Evolutionary conservation across 202 grass and related monocot species (phyloP).

Genomic region (Zoysia matrella): DNA sequence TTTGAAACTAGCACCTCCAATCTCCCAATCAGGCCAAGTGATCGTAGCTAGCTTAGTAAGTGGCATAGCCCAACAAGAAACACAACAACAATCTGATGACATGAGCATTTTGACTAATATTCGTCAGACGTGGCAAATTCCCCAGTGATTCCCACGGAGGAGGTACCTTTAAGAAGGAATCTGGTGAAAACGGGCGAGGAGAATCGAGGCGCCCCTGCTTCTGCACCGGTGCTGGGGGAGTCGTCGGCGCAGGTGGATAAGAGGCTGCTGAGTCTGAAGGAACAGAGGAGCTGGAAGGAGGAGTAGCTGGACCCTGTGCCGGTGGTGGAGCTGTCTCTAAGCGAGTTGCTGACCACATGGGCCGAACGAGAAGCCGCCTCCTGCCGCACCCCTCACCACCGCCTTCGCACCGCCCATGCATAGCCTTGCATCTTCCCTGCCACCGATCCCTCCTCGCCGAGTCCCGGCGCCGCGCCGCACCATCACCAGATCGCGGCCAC

Average conservation of each 20-base stretch:
- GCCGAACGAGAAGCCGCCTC: constrained; percentile 58
- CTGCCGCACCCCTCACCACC: constrained; percentile 55
- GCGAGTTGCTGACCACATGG: constrained; percentile 72
- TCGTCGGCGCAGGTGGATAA: constrained; percentile 36
- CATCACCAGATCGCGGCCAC: constrained; percentile 63
- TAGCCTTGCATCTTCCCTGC: constrained; percentile 73
- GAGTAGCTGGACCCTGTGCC: constrained; percentile 47
- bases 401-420: constrained; percentile 80
- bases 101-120: constrained; percentile 24
- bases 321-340: constrained; percentile 65
- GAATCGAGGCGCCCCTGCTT: constrained; percentile 38
- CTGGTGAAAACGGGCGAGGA: constrained; percentile 43
- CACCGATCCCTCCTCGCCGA: constrained; percentile 64
- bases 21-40: background rate
- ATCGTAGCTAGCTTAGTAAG: background rate
- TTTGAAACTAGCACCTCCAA: background rate
- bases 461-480: constrained; percentile 52
- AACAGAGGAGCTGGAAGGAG: constrained; percentile 30
- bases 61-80: background rate
- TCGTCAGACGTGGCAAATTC: constrained; percentile 16
- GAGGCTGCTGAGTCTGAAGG: constrained; percentile 22
- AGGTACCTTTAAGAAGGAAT: constrained; percentile 83
- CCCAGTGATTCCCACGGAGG: constrained; percentile 32
- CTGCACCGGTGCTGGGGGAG: constrained; percentile 37
- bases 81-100: background rate